A percentile compares a stretch with the other conserved stretches of the same genome.
phyloP scores from a whole-genome alignment of 257 asterid species.

The Euphrasia confusa region DNA sequence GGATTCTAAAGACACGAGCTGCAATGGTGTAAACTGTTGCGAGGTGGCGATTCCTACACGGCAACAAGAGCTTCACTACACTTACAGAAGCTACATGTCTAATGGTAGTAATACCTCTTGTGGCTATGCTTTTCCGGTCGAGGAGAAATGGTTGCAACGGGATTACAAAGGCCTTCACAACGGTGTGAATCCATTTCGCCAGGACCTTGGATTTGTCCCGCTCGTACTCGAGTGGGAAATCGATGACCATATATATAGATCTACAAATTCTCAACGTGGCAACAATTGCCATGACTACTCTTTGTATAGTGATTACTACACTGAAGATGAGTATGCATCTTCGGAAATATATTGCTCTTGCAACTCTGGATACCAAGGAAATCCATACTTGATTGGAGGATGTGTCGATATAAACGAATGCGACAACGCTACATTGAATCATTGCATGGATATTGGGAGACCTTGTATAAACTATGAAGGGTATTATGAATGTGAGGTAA shows the following conservation, averaged over 20 bases:
- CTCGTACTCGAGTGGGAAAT: constrained; percentile 36
- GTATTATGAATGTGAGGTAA: not conserved
- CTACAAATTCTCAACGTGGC: too few species aligned
- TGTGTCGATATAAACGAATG: constrained; percentile 32
- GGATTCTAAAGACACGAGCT: not conserved
- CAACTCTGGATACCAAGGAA: constrained; percentile 21
- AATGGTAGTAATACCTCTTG: constrained; percentile 13
- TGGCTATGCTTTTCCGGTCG: constrained; percentile 32
- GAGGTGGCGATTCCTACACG: constrained; percentile 13
- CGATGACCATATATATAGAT: too few species aligned
- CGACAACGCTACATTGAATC: not conserved
- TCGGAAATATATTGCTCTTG: constrained; percentile 20
- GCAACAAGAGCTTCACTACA: constrained; percentile 2
- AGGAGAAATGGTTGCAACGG: constrained; percentile 23
- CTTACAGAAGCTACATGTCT: constrained; percentile 3
- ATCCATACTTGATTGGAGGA: constrained; percentile 30
- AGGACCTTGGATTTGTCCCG: constrained; percentile 21
- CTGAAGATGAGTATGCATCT: constrained; percentile 5
- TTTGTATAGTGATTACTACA: too few species aligned
- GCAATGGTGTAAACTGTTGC: constrained; percentile 37
- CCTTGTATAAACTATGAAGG: constrained; percentile 15
- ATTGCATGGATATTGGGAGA: not conserved
- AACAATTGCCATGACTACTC: not conserved
- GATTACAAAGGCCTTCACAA: constrained; percentile 24
- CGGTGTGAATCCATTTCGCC: constrained; percentile 24